Percentiles rank a stretch among this genome's conserved stretches.
These are phyloP conservation scores for Incumbomyces delicatus DNA, from an alignment of 2,329 filamentous ascomycete genomes.

Conservation along the genomic window DNA sequence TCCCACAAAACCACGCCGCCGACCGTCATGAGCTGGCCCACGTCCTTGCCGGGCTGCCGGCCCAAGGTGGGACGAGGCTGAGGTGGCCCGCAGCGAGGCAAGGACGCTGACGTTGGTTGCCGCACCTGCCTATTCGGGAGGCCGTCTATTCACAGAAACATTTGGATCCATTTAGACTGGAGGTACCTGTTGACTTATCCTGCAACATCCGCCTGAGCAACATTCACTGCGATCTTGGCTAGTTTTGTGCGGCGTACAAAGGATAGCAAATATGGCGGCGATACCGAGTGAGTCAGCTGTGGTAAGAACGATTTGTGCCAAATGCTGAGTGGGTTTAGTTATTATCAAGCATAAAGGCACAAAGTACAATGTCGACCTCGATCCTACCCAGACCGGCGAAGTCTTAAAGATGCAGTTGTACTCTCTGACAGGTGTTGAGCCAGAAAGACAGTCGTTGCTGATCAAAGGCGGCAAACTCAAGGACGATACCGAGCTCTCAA, in stretches of 20 bases:
- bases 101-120: not conserved
- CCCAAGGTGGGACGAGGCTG: not conserved
- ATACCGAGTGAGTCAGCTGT: constrained; percentile 40
- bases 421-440: constrained; percentile 90
- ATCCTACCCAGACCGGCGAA: constrained; percentile 73
- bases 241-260: no score
- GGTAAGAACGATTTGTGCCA: constrained; percentile 10
- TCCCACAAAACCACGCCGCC: no score
- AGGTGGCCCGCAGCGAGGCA: constrained; percentile 14
- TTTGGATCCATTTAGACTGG: no score
- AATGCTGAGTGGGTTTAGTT: constrained; percentile 44
- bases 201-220: no score
- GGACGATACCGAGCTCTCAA: constrained; percentile 80
- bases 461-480: constrained; percentile 92
- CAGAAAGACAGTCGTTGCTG: constrained; percentile 89
- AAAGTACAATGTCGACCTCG: constrained; percentile 88
- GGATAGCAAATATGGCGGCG: constrained; percentile 40
- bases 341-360: constrained; percentile 92
- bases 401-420: constrained; percentile 93
- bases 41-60: no score
- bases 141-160: no score
- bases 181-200: no score
- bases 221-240: no score
- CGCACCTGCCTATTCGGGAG: no score
- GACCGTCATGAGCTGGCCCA: no score